Evolutionary conservation across 2,329 filamentous ascomycete species (phyloP), one percentile per base, ranked within the genome.

Genomic region (Pseudogymnoascus sp.): DNA sequence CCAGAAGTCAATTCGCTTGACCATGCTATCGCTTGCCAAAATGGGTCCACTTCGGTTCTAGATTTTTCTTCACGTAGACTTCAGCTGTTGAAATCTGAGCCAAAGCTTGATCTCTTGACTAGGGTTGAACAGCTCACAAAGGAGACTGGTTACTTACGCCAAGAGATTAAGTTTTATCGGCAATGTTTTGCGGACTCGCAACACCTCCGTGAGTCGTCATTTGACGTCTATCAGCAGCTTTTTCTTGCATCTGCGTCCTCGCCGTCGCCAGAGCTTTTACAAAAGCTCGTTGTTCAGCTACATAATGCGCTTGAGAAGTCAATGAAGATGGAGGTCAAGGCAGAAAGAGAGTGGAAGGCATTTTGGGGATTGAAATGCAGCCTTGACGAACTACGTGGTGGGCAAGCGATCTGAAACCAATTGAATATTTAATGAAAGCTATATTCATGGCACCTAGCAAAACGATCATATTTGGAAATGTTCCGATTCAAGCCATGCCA

Each of bases 91-190:
- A 68, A 68, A 42, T 47, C 62, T 14, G 60, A 42, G 16, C 62
- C 53, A 26, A 19, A 44, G 24, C 56, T 61, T 38, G 62, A 61
- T 53, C 60, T 65, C 14, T 37, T 26, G 6, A 61, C 62, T 11
- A 61, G 63, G 40, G 31, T 68, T 14, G 56, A 68, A 63, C 63
- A 68, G 64, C 64, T 68, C 19, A 68, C 63, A 6, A 63, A 59
- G 44, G 67, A 67, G 33, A 37, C 65, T 19, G 60, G 67, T 40
- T 24, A 67, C 11, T 21, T 64, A 33, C 63, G 64, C 24, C 40
- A 65, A 64, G 65, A 68, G 60, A 64, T 65, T 37, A 29, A 64
- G 40, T 68, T 68, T 50, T 68, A 68, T 38, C 33, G 63, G 59
- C 40, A 67, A 61, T 40, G 61, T 40, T 68, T 68, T 29, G 56